phyloP scores from a whole-genome alignment of 257 asterid genomes.

The Plantago ovata region DNA sequence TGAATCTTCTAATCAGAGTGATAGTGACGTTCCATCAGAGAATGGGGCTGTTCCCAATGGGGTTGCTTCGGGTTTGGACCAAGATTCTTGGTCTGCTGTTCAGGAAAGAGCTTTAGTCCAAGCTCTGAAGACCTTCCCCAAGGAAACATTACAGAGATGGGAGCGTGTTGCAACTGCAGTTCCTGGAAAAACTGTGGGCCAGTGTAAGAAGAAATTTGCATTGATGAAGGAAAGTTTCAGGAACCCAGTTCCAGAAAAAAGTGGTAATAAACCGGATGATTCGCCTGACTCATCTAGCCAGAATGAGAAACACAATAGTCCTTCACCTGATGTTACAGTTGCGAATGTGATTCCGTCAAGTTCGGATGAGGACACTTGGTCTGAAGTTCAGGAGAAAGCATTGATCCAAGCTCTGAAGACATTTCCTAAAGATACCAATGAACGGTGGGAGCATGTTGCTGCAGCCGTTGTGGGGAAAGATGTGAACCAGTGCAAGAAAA shows the following conservation, averaged over 20 bases:
- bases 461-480: constrained; percentile 84
- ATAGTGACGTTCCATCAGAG: constrained; percentile 21
- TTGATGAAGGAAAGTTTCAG: constrained; percentile 74
- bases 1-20: constrained; percentile 29
- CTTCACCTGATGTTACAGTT: constrained; percentile 19
- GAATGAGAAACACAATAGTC: constrained; percentile 26
- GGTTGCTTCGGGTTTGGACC: constrained; percentile 41
- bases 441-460: constrained; percentile 88
- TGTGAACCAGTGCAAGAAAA: constrained; percentile 67
- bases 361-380: constrained; percentile 71
- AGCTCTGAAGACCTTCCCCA: constrained; percentile 83
- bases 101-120: constrained; percentile 83
- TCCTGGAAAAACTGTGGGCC: constrained; percentile 67
- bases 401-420: constrained; percentile 85
- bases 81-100: constrained; percentile 67
- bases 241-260: constrained; percentile 36
- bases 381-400: constrained; percentile 80
- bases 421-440: constrained; percentile 74
- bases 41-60: constrained; percentile 31
- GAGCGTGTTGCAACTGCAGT: constrained; percentile 89
- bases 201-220: constrained; percentile 73
- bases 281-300: constrained; percentile 27
- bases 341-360: constrained; percentile 40
- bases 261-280: constrained; percentile 25
- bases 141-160: constrained; percentile 77